Evolutionary conservation across 306 rosid genomes (phyloP), one percentile per base, ranked within the genome.

Genomic region (Pachyrhizus erosus): DNA sequence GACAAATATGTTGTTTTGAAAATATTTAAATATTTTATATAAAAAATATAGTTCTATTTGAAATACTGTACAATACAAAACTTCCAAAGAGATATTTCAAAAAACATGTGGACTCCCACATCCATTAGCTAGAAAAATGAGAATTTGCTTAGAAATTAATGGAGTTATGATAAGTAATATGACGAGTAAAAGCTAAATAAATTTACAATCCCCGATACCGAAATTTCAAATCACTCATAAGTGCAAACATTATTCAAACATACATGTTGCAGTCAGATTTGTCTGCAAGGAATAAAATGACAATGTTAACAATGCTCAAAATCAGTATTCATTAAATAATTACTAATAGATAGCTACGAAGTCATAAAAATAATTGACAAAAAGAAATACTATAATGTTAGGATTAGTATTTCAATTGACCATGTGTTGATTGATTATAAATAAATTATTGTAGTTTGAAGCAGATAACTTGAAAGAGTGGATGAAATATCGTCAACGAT

Each of bases 401-500:
- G 21, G 9, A 34, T 73, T 18, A 8, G 1, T 34, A 48, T 4
- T 18, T 75, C 17, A 43, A 31, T 12, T 43, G 43, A 39, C 9
- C 2, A 40, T 58, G 40, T 24, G n/a, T 58, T 58, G 27, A 24
- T 58, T 60, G 1, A 46, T 23, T 15, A 5, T 23, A 10, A 65
- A 7, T 33, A 65, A 65, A 37, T 10, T 67, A 67, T 1, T 9
- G 1, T 9, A 27, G 48, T 62, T 13, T 45, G 48, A 27, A 48
- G 5, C 12, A 9, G n/a, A 2, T 42, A 23, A 60, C 40, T 39
- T 0, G 1, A 21, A 21, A 11, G 20, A 21, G 71, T 55, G 20
- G 77, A 66, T 73, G 64, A 55, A 67, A 68, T 69, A 69, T 23
- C 14, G 62, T 64, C 70, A 62, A 64, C 26, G 29, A 29, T 27